Evolutionary conservation across 352 stramenopile genomes (phyloP).

Genomic region (Thraustochytrium striatum): DNA sequence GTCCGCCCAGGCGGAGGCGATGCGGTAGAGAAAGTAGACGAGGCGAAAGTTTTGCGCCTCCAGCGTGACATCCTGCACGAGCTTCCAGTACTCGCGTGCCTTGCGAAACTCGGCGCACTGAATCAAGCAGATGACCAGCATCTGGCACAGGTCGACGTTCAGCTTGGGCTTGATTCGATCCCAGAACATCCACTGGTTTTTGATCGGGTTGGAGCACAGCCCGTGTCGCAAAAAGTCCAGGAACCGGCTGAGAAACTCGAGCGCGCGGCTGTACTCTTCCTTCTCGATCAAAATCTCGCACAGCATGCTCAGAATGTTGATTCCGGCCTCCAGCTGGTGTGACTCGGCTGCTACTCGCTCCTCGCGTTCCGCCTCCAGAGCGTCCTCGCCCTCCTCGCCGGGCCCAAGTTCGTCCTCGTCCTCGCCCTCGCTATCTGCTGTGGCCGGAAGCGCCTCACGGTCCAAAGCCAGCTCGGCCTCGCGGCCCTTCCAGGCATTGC

Average conservation of each 20-base stretch:
- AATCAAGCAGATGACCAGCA: constrained; percentile 37
- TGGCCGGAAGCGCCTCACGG: too few relatives aligned
- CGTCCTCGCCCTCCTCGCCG: neutral
- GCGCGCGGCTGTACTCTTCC: constrained; percentile 1
- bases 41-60: neutral
- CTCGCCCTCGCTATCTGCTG: neutral
- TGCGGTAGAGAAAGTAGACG: neutral
- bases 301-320: constrained; percentile 44
- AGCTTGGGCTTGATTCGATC: neutral
- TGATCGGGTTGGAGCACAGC: neutral
- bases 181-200: constrained; percentile 39
- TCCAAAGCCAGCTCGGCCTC: neutral
- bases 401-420: neutral
- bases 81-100: neutral
- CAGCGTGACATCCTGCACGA: neutral
- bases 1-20: constrained; percentile 15
- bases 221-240: constrained; percentile 9
- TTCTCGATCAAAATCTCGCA: constrained; percentile 13
- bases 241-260: constrained; percentile 19
- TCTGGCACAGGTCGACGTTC: constrained; percentile 13
- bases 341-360: neutral
- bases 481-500: neutral
- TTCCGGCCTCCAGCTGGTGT: constrained; percentile 18
- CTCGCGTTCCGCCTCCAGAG: neutral
- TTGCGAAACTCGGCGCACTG: neutral